Evolutionary conservation across 23 red algal genomes (phyloP).

Genomic region (Gracilaria gracilis): DNA sequence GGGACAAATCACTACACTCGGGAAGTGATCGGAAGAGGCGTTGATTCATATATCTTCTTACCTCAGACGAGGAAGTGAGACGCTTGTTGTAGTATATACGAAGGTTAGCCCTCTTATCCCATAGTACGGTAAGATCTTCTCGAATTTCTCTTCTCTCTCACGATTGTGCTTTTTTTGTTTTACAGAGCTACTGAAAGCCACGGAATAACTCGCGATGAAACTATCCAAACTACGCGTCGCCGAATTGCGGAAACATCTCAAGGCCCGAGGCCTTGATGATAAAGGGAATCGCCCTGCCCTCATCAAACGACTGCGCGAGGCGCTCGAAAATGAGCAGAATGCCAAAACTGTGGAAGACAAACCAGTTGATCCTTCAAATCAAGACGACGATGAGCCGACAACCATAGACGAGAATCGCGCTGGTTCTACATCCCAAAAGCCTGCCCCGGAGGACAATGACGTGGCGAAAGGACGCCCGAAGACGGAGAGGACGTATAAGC

Average conservation of each 20-base stretch:
- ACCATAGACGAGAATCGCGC: neutral
- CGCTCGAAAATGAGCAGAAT: constrained; percentile 6
- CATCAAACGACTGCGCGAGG: constrained; percentile 70
- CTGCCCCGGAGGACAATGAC: neutral
- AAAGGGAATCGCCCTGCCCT: constrained; percentile 68
- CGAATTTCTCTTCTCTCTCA: neutral
- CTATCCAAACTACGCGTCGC: constrained; percentile 74
- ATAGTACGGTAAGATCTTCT: neutral
- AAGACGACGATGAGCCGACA: neutral
- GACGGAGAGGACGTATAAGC: neutral
- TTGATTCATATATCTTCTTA: neutral
- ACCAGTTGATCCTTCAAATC: neutral
- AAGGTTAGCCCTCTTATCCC: no score
- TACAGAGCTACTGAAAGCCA: neutral
- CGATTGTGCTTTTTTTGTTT: neutral
- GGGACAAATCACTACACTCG: neutral
- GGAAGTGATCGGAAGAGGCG: neutral
- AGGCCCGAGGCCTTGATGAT: constrained; percentile 58
- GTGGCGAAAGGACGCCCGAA: neutral
- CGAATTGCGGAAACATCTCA: constrained; percentile 74
- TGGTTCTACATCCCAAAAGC: neutral
- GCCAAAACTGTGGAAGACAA: neutral
- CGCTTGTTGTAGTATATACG: neutral
- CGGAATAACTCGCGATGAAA: constrained; percentile 56
- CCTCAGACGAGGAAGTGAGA: neutral